phyloP scores from a whole-genome alignment of 2,329 filamentous ascomycete genomes.

The Pyrenochaeta sp. region DNA sequence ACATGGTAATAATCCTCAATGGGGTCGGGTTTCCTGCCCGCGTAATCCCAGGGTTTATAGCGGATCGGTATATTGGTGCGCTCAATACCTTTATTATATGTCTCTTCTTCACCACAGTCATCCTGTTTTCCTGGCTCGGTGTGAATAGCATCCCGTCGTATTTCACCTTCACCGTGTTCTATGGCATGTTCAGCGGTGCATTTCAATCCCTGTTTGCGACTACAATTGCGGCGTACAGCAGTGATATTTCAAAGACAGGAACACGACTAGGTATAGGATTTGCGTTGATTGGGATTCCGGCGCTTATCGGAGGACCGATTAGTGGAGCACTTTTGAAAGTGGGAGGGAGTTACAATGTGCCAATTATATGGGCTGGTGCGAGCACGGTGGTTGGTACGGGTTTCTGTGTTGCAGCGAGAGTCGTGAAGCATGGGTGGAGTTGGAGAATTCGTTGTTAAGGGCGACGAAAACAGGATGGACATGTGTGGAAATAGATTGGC shows the following conservation, averaged over 20 bases:
- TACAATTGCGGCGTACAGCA: conserved; percentile 48
- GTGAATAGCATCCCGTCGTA: conserved; percentile 61
- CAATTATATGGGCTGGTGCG: conserved; percentile 31
- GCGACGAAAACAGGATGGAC: too few species aligned
- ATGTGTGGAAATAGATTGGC: too few species aligned
- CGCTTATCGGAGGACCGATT: conserved; percentile 63
- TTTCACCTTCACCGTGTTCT: conserved; percentile 70
- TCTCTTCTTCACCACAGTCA: conserved; percentile 51
- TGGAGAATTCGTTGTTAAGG: conserved; percentile 30
- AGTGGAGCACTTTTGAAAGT: conserved; percentile 59
- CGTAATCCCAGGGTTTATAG: conserved; percentile 62
- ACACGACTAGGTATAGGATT: conserved; percentile 64
- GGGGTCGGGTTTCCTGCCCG: conserved; percentile 64
- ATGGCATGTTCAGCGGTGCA: conserved; percentile 66
- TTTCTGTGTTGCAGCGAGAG: conserved; percentile 26
- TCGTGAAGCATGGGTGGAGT: conserved; percentile 33
- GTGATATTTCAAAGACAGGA: conserved; percentile 44
- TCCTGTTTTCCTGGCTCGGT: conserved; percentile 66
- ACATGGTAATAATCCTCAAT: conserved; percentile 66
- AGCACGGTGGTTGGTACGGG: conserved; percentile 24
- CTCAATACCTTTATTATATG: conserved; percentile 69
- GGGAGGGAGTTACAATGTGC: conserved; percentile 41
- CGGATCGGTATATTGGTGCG: conserved; percentile 64
- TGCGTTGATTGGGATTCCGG: conserved; percentile 57
- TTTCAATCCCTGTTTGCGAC: conserved; percentile 50